These are phyloP conservation scores for Pseudofabraea citricarpa DNA, from an alignment of 2,329 filamentous ascomycete genomes.

Conservation along the genomic window DNA sequence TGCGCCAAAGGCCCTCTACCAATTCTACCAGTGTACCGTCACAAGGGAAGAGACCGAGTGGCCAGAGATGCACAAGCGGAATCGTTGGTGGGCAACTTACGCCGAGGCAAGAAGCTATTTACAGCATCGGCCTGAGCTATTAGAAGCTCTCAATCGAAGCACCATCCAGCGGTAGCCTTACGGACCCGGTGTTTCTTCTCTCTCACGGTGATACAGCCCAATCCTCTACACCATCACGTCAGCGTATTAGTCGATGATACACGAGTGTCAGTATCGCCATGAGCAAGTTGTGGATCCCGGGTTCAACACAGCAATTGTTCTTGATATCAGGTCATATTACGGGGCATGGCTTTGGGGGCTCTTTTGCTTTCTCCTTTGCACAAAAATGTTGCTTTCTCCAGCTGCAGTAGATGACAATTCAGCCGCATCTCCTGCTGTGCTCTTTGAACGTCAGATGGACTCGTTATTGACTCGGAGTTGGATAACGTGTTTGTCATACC, in stretches of 20 bases:
- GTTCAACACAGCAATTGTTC: conserved; percentile 7
- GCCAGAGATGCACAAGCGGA: conserved; percentile 91
- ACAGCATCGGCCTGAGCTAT: conserved; percentile 74
- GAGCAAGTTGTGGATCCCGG: conserved; percentile 22
- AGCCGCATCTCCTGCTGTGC: conserved; percentile 26
- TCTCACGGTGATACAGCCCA: conserved; percentile 3
- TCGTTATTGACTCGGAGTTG: conserved; percentile 15
- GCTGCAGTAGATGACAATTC: conserved; percentile 29
- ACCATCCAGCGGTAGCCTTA: conserved; percentile 32
- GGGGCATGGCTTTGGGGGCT: conserved; percentile 15
- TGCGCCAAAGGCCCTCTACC: conserved; percentile 59
- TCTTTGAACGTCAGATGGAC: conserved; percentile 18
- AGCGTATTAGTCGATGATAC: background rate
- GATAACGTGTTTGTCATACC: background rate
- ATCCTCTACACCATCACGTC: background rate
- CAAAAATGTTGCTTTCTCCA: conserved; percentile 18
- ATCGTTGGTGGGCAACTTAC: conserved; percentile 86
- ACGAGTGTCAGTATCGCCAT: background rate
- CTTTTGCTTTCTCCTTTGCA: conserved; percentile 20
- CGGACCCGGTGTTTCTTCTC: conserved; percentile 30
- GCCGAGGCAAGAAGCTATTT: conserved; percentile 74
- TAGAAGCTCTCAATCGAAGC: conserved; percentile 77
- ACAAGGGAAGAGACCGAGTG: conserved; percentile 79
- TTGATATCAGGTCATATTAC: background rate
- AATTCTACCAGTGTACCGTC: conserved; percentile 86